A percentile compares a stretch with the other conserved stretches of the same genome.
These are phyloP conservation scores for Dryadomyces sulphureus DNA, from an alignment of 2,329 filamentous ascomycete genomes.

Conservation along the genomic window DNA sequence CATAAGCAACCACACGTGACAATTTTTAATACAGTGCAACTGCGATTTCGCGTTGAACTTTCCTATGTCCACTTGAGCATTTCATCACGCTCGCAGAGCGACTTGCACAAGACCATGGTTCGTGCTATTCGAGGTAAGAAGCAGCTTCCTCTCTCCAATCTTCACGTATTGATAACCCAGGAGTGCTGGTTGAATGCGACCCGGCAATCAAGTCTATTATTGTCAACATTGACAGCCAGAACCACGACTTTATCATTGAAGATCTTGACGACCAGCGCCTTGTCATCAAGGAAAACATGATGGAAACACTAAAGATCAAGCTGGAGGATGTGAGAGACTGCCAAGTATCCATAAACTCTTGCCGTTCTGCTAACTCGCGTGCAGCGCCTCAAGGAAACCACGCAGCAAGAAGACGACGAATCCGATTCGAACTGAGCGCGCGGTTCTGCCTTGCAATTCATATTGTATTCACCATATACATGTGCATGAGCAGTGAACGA, in stretches of 20 bases:
- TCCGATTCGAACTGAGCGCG: conserved; percentile 11
- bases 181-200: conserved; percentile 67
- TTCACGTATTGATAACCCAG: conserved; percentile 15
- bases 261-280: conserved; percentile 66
- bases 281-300: conserved; percentile 60
- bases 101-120: conserved; percentile 7
- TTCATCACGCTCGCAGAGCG: neutral
- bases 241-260: conserved; percentile 64
- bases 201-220: conserved; percentile 82
- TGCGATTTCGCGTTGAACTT: too few relatives aligned
- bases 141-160: neutral
- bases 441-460: too few relatives aligned
- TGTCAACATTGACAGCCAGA: conserved; percentile 55
- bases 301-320: conserved; percentile 49
- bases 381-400: conserved; percentile 18
- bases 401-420: conserved; percentile 17
- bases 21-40: too few relatives aligned
- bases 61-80: conserved; percentile 14
- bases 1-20: too few relatives aligned
- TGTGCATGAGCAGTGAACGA: neutral
- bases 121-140: conserved; percentile 10
- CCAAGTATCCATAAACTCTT: too few relatives aligned
- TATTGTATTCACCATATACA: neutral
- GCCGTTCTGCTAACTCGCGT: neutral
- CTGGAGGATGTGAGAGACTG: conserved; percentile 46